These are phyloP conservation scores for Debaryomycetaceae sp. DNA, from an alignment of 1,139 yeast species.

Conservation along the genomic window DNA sequence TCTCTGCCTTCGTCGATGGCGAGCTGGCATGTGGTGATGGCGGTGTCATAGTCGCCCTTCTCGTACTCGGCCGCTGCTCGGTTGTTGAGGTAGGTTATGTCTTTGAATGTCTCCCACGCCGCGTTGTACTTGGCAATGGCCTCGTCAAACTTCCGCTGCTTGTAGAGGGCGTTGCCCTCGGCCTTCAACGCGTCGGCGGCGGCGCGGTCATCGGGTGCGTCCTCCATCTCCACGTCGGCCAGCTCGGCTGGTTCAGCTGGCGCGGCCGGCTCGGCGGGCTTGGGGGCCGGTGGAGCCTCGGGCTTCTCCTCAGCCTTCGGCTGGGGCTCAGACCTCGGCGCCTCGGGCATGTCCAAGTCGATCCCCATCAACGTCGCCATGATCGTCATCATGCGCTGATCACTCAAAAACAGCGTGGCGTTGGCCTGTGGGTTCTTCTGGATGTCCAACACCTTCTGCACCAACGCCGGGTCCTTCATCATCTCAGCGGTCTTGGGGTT, in stretches of 20 bases:
- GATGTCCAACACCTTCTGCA: conserved; percentile 62
- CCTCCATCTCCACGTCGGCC: conserved; percentile 35
- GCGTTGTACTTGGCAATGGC: conserved; percentile 82
- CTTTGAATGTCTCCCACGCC: conserved; percentile 81
- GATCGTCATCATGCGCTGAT: conserved; percentile 84
- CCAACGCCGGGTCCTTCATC: conserved; percentile 84
- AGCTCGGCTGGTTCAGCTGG: conserved; percentile 23
- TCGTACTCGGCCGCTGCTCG: conserved; percentile 97
- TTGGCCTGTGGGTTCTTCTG: conserved; percentile 73
- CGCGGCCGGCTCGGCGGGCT: conserved; percentile 18
- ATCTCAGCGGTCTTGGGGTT: conserved; percentile 86
- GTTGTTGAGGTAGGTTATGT: conserved; percentile 91
- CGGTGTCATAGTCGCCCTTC: conserved; percentile 85
- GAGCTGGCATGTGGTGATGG: conserved; percentile 71
- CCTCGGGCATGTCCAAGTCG: conserved; percentile 54
- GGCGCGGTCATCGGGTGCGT: conserved; percentile 29
- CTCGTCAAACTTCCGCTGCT: conserved; percentile 83
- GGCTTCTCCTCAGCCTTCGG: conserved; percentile 8
- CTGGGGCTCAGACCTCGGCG: conserved; percentile 20
- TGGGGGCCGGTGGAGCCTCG: conserved; percentile 12
- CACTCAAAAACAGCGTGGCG: conserved; percentile 61
- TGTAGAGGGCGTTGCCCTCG: conserved; percentile 83
- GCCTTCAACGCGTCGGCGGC: conserved; percentile 80
- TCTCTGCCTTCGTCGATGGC: conserved; percentile 92
- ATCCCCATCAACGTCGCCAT: conserved; percentile 87